These are phyloP conservation scores for Ceratocystis ficicola DNA, from an alignment of 2,329 filamentous ascomycete genomes.

Conservation along the genomic window DNA sequence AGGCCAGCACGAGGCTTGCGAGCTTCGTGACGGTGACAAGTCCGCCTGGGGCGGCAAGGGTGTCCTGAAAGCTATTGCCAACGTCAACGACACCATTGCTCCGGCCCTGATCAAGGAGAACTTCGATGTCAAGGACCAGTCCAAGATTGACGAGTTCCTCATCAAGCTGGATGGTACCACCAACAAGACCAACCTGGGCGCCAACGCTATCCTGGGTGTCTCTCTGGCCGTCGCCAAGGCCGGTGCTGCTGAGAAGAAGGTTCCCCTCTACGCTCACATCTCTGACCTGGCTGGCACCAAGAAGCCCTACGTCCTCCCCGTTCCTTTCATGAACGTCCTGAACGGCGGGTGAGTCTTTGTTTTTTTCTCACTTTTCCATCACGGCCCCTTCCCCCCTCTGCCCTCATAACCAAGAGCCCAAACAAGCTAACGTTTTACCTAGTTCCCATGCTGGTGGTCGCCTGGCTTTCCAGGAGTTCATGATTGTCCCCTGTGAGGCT, in stretches of 20 bases:
- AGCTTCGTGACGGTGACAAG: slow-evolving; percentile 86
- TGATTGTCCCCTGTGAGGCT: slow-evolving; percentile 79
- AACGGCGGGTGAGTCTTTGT: slow-evolving; percentile 51
- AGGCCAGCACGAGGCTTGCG: slow-evolving; percentile 83
- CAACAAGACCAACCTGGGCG: slow-evolving; percentile 80
- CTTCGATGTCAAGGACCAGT: slow-evolving; percentile 77
- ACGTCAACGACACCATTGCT: slow-evolving; percentile 71
- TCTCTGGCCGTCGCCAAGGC: slow-evolving; percentile 77
- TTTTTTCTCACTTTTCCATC: neutral
- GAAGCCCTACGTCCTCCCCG: slow-evolving; percentile 81
- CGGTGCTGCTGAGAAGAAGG: slow-evolving; percentile 74
- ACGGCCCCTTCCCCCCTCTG: too few species aligned
- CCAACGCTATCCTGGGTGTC: slow-evolving; percentile 81
- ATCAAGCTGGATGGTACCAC: slow-evolving; percentile 71
- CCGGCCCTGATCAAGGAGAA: slow-evolving; percentile 72
- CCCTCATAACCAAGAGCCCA: neutral
- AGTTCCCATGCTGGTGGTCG: slow-evolving; percentile 94
- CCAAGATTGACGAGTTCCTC: slow-evolving; percentile 71
- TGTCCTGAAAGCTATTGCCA: slow-evolving; percentile 73
- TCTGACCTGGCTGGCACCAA: slow-evolving; percentile 80
- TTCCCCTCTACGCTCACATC: slow-evolving; percentile 78
- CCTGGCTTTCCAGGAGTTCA: slow-evolving; percentile 91
- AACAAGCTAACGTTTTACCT: slow-evolving; percentile 3
- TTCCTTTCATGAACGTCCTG: slow-evolving; percentile 88
- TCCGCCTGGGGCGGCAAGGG: slow-evolving; percentile 76